phyloP scores from a whole-genome alignment of 2,329 filamentous ascomycete genomes.

The Fusarium sterilihyphosum region DNA sequence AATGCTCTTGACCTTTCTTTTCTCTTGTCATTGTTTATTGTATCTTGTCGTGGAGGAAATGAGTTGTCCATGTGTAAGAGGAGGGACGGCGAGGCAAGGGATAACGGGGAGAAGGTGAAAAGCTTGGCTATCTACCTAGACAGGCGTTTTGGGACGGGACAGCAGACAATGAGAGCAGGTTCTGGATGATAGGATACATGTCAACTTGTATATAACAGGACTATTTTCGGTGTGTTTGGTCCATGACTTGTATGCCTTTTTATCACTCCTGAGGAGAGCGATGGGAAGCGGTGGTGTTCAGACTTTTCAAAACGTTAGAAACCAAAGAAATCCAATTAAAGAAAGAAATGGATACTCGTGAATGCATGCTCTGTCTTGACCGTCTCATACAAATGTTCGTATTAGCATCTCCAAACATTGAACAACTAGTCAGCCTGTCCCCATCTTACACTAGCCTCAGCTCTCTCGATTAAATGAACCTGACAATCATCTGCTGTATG shows the following conservation, averaged over 20 bases:
- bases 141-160: conserved; percentile 23
- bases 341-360: conserved; percentile 28
- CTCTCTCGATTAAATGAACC: not conserved
- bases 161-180: not conserved
- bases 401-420: not conserved
- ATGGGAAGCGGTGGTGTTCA: conserved; percentile 26
- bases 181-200: conserved; percentile 31
- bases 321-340: conserved; percentile 31
- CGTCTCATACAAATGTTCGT: not conserved
- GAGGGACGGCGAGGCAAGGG: conserved; percentile 35
- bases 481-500: not conserved
- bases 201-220: conserved; percentile 42
- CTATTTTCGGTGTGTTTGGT: conserved; percentile 30
- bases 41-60: conserved; percentile 26
- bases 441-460: not conserved
- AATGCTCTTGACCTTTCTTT: conserved; percentile 36
- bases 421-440: not conserved
- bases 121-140: conserved; percentile 35
- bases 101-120: conserved; percentile 17
- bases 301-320: conserved; percentile 38
- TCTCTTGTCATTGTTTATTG: conserved; percentile 36
- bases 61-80: conserved; percentile 33
- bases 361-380: not conserved
- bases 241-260: conserved; percentile 27
- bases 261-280: conserved; percentile 5